Percentiles rank a stretch among this genome's conserved stretches.
These are phyloP conservation scores for Hyaloraphidium curvatum DNA, from an alignment of 192 early-diverging fungal species.

Conservation along the genomic window DNA sequence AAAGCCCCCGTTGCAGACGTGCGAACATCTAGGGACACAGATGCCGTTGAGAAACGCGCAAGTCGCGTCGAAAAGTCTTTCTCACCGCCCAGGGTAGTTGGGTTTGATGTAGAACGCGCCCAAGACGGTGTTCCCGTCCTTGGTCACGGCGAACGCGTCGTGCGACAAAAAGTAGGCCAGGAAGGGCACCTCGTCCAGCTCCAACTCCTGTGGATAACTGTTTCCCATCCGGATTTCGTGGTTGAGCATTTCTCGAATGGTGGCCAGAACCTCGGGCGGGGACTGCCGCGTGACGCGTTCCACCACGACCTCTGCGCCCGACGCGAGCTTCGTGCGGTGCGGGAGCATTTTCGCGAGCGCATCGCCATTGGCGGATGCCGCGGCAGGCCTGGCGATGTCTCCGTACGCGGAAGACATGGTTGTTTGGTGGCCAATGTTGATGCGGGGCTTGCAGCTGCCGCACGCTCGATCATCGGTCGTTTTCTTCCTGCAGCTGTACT, in stretches of 20 bases:
- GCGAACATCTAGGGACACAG: background rate
- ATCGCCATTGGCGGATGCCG: too few relatives aligned
- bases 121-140: conserved; percentile 18
- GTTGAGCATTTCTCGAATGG: conserved; percentile 37
- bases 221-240: conserved; percentile 39
- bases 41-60: background rate
- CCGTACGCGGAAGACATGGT: conserved; percentile 27
- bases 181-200: conserved; percentile 20
- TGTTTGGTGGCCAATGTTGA: too few relatives aligned
- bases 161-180: conserved; percentile 28
- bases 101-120: conserved; percentile 61
- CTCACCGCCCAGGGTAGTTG: conserved; percentile 55
- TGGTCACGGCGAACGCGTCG: conserved; percentile 30
- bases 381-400: conserved; percentile 10
- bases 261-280: background rate
- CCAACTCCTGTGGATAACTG: conserved; percentile 48
- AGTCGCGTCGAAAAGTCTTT: conserved; percentile 9
- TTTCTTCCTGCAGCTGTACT: too few relatives aligned
- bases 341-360: too few relatives aligned
- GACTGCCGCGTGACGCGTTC: background rate
- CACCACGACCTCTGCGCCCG: too few relatives aligned
- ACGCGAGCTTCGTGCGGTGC: too few relatives aligned
- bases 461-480: too few relatives aligned
- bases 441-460: too few relatives aligned
- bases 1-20: conserved; percentile 63